phyloP scores from a whole-genome alignment of 768 basidiomycete genomes.

The Collybiopsis confluens region DNA sequence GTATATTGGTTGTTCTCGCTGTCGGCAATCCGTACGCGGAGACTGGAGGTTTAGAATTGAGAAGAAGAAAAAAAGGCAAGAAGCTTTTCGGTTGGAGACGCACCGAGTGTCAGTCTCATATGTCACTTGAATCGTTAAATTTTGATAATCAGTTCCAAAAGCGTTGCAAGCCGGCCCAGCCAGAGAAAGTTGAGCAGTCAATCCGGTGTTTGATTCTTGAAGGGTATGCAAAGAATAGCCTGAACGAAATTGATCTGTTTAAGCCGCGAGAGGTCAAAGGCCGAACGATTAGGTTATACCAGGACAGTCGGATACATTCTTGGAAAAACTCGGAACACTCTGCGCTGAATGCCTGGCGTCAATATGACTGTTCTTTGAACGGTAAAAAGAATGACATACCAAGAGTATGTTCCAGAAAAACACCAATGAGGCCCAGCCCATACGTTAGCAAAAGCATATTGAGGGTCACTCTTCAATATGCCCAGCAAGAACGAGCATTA shows the following conservation, averaged over 20 bases:
- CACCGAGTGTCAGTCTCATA: constrained; percentile 57
- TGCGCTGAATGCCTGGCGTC: too few species aligned
- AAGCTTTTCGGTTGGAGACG: constrained; percentile 2
- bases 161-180: constrained; percentile 58
- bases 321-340: not conserved
- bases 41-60: constrained; percentile 27
- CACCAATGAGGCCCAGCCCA: too few species aligned
- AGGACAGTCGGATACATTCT: constrained; percentile 6
- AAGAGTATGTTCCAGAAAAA: too few species aligned
- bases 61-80: not conserved
- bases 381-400: too few species aligned
- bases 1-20: constrained; percentile 58
- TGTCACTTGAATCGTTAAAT: constrained; percentile 62
- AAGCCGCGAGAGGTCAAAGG: too few species aligned
- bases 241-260: constrained; percentile 21
- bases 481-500: too few species aligned
- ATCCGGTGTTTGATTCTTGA: constrained; percentile 37
- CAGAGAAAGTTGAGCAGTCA: constrained; percentile 51
- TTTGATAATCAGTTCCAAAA: constrained; percentile 54
- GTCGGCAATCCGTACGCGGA: constrained; percentile 69
- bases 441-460: too few species aligned
- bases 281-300: not conserved
- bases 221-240: constrained; percentile 54
- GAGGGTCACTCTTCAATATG: too few species aligned
- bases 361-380: too few species aligned